phyloP scores from a whole-genome alignment of 2,329 filamentous ascomycete genomes.

The Chrysosporium queenslandicum region DNA sequence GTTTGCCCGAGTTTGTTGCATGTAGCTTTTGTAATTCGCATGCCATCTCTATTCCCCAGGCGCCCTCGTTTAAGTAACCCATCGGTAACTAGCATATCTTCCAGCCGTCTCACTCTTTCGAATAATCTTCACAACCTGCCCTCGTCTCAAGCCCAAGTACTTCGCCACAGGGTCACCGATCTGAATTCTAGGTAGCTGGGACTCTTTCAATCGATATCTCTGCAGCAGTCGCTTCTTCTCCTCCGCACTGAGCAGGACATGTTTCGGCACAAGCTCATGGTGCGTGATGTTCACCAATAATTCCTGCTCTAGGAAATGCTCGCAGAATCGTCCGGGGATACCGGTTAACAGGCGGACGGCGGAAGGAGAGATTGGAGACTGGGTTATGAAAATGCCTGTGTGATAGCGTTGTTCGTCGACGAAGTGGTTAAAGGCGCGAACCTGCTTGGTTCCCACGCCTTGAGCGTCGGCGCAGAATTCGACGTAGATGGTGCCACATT shows the following conservation, averaged over 20 bases:
- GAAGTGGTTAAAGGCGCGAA: conserved; percentile 78
- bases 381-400: conserved; percentile 82
- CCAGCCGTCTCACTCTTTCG: conserved; percentile 90
- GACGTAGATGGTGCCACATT: conserved; percentile 82
- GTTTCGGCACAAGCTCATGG: conserved; percentile 91
- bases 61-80: conserved; percentile 39
- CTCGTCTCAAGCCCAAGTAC: conserved; percentile 80
- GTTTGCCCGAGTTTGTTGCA: neutral
- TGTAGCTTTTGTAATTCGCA: too few species aligned
- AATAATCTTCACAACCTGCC: conserved; percentile 98
- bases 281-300: conserved; percentile 95
- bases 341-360: conserved; percentile 78
- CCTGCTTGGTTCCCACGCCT: conserved; percentile 75
- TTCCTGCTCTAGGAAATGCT: conserved; percentile 94
- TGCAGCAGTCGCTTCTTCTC: conserved; percentile 80
- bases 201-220: conserved; percentile 93
- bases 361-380: conserved; percentile 70
- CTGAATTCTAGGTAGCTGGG: conserved; percentile 85
- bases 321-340: conserved; percentile 69
- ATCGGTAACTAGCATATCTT: conserved; percentile 88
- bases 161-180: conserved; percentile 84
- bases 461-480: conserved; percentile 75
- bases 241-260: conserved; percentile 78
- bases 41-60: neutral
- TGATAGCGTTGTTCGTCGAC: conserved; percentile 71